Percentiles rank a stretch among this genome's conserved stretches.
Conservation (phyloP, 2,329 filamentous ascomycete genomes). For the Botryosphaeria agaves region DNA sequence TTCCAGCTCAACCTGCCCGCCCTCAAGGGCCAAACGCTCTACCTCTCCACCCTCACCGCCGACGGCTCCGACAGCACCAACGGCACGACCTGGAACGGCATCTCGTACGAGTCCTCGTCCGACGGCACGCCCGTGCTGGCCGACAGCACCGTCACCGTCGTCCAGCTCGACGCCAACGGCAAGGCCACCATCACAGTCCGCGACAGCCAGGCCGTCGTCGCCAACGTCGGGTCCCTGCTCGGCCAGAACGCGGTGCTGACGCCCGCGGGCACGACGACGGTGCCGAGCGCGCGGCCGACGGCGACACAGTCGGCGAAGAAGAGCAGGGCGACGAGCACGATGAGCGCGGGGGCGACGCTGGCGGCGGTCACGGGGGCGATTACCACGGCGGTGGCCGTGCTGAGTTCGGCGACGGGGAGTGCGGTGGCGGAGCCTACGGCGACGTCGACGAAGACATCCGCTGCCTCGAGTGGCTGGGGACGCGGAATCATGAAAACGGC, state of each 20-base stretch:
- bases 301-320: neutral
- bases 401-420: neutral
- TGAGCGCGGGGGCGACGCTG: too few relatives aligned
- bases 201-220: slow-evolving; percentile 29
- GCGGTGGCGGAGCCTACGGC: neutral
- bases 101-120: slow-evolving; percentile 24
- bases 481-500: too few relatives aligned
- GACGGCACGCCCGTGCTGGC: slow-evolving; percentile 23
- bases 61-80: slow-evolving; percentile 24
- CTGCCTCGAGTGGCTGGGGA: too few relatives aligned
- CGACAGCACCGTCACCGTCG: slow-evolving; percentile 14
- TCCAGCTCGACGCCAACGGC: slow-evolving; percentile 16
- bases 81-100: slow-evolving; percentile 29
- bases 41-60: slow-evolving; percentile 29
- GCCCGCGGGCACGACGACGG: neutral
- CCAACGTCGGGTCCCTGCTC: slow-evolving; percentile 23
- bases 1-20: slow-evolving; percentile 23
- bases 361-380: neutral
- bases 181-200: slow-evolving; percentile 18
- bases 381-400: neutral
- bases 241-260: slow-evolving; percentile 13
- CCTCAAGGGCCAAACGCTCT: slow-evolving; percentile 24
- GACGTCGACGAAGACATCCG: neutral
- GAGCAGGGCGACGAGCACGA: neutral
- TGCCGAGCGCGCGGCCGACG: neutral